Conservation (phyloP, 106 monocot genomes). For the Vanilla planifolia region DNA sequence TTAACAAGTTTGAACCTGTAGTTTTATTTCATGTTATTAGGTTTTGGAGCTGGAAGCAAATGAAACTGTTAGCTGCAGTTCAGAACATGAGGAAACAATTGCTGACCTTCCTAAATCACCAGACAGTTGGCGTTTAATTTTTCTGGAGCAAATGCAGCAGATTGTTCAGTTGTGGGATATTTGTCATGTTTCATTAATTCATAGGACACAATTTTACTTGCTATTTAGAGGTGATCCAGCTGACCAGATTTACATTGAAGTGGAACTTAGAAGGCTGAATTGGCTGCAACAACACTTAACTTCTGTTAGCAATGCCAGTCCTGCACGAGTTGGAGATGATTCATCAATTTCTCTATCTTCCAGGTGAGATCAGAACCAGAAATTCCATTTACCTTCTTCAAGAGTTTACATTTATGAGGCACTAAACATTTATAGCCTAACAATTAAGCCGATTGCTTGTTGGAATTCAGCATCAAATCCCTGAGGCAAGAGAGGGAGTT, state of each 20-base stretch:
- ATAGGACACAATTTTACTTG: conserved; percentile 86
- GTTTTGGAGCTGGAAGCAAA: conserved; percentile 92
- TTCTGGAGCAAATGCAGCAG: conserved; percentile 69
- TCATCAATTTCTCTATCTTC: conserved; percentile 49
- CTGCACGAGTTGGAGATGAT: conserved; percentile 54
- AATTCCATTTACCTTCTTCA: neutral
- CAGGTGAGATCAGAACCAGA: conserved; percentile 32
- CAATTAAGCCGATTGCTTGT: neutral
- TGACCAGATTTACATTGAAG: conserved; percentile 96
- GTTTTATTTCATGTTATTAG: conserved; percentile 14
- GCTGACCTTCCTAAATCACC: conserved; percentile 41
- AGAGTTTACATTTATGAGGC: neutral
- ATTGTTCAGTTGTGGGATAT: conserved; percentile 84
- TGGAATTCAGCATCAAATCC: conserved; percentile 57
- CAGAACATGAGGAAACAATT: conserved; percentile 29
- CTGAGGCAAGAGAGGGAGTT: conserved; percentile 83
- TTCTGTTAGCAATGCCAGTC: conserved; percentile 47
- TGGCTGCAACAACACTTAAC: conserved; percentile 84
- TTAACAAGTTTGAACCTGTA: neutral
- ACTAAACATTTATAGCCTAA: neutral
- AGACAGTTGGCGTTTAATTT: conserved; percentile 41
- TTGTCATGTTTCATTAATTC: conserved; percentile 88
- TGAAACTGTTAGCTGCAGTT: conserved; percentile 28
- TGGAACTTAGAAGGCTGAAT: conserved; percentile 72
- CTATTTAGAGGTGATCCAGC: conserved; percentile 80